Evolutionary conservation across 768 basidiomycete genomes (phyloP), one percentile per base, ranked within the genome.

Genomic region (Mrakia gelida): DNA sequence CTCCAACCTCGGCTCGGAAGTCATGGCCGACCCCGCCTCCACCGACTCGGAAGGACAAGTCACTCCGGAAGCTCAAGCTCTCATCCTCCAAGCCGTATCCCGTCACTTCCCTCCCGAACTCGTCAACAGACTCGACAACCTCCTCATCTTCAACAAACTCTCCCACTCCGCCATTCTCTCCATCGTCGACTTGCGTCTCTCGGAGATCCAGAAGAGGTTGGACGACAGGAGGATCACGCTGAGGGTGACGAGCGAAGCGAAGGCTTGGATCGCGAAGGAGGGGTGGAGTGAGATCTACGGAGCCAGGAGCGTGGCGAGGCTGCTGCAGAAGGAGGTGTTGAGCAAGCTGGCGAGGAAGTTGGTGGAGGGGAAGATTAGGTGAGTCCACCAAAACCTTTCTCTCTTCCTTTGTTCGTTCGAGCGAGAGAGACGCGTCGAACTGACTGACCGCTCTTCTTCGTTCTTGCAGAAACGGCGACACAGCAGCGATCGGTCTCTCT

Each of bases 101-200:
- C 90, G 90, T 80, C 90, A 91, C 85, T 95, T 95, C 88, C 91
- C 93, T 15, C 94, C 94, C 0, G 94, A 97, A 84, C 87, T 96
- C 3, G 88, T 95, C 75, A 79, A 76, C 89, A 92, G 75, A 43
- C 71, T 79, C 32, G 78, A 79, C 78, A 79, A 79, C 1, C 92
- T 92, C 85, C 86, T 92, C 23, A 91, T 96, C 13, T 96, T 97
- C 87, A 95, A 95, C 87, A 95, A 94, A 82, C 89, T 97, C 26
- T 90, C 92, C 2, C 88, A 87, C 34, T 83, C 85, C 32, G 90
- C 91, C 5, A 92, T 95, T 74, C 85, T 92, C n/a, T 86, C 91
- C 70, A 91, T 97, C 32, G 93, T 95, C 28, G 86, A 86, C 4
- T 86, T 96, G 11, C 89, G 94, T 13, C 86, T 96, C 26, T 85